Conservation (phyloP, 441 rosid genomes). For the Pelargonium fulgidum region DNA sequence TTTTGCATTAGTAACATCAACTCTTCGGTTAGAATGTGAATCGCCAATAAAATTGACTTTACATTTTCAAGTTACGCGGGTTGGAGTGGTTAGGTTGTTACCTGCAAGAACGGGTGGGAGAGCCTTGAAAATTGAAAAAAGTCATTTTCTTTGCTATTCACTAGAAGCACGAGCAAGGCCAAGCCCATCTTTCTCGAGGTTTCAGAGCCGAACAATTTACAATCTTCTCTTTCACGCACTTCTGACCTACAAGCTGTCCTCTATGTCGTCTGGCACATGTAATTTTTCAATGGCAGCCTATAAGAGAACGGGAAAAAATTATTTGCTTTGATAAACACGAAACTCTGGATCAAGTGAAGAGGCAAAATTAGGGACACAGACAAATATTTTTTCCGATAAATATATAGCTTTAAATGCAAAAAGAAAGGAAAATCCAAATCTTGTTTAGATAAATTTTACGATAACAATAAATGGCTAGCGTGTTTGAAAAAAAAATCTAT, state of each 20-base stretch:
- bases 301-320: constrained; percentile 8
- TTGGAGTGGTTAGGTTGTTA: neutral
- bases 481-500: too few relatives aligned
- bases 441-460: too few relatives aligned
- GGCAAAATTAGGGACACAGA: too few relatives aligned
- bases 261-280: constrained; percentile 65
- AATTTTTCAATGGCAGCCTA: constrained; percentile 75
- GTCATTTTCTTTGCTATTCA: constrained; percentile 16
- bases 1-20: constrained; percentile 16
- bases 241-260: constrained; percentile 34
- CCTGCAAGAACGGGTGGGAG: constrained; percentile 1
- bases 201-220: constrained; percentile 22
- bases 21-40: constrained; percentile 16
- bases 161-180: constrained; percentile 3
- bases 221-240: constrained; percentile 13
- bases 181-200: constrained; percentile 9
- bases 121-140: neutral
- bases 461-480: too few relatives aligned
- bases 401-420: too few relatives aligned
- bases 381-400: too few relatives aligned
- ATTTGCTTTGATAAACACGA: neutral
- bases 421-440: neutral
- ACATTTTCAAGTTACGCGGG: constrained; percentile 9
- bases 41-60: constrained; percentile 29
- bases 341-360: too few relatives aligned